Conservation (phyloP, 2,329 filamentous ascomycete genomes). For the Diatrype stigma region DNA sequence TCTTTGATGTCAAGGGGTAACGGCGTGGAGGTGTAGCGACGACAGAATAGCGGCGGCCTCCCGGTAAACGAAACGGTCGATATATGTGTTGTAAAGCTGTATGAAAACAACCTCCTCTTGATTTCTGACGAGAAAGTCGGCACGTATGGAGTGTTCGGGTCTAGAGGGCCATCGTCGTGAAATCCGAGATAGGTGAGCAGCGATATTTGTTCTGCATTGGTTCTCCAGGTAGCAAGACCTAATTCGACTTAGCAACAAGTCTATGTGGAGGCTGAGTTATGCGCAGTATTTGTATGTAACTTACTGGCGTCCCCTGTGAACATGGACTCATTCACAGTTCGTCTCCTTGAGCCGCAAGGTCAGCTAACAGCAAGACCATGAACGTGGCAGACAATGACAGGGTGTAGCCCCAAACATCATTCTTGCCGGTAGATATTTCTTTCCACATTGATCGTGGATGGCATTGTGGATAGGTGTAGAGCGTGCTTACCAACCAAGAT, state of each 20-base stretch:
- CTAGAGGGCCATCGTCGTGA: constrained; percentile 35
- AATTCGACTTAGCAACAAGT: constrained; percentile 3
- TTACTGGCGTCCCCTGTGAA: constrained; percentile 22
- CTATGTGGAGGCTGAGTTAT: too few relatives aligned
- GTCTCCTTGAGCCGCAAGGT: constrained; percentile 2
- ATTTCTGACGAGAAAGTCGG: constrained; percentile 20
- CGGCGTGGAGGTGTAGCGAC: constrained; percentile 33
- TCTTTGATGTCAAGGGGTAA: constrained; percentile 36
- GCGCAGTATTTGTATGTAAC: constrained; percentile 1
- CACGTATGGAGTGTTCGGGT: constrained; percentile 23
- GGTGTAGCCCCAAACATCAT: too few relatives aligned
- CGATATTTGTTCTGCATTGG: constrained; percentile 20
- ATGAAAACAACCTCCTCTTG: constrained; percentile 27
- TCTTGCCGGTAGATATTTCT: too few relatives aligned
- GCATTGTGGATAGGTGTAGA: too few relatives aligned
- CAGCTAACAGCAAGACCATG: neutral
- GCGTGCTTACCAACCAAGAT: neutral
- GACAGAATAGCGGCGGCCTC: constrained; percentile 34
- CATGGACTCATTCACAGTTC: constrained; percentile 14
- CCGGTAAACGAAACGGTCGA: constrained; percentile 37
- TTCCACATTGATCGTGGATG: too few relatives aligned
- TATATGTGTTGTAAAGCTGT: constrained; percentile 32
- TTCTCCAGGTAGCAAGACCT: constrained; percentile 24
- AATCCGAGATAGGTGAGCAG: constrained; percentile 44
- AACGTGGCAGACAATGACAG: too few relatives aligned